A percentile compares a stretch with the other conserved stretches of the same genome.
Conservation (phyloP, 495 filamentous ascomycete species). For the Neurospora pannonica region DNA sequence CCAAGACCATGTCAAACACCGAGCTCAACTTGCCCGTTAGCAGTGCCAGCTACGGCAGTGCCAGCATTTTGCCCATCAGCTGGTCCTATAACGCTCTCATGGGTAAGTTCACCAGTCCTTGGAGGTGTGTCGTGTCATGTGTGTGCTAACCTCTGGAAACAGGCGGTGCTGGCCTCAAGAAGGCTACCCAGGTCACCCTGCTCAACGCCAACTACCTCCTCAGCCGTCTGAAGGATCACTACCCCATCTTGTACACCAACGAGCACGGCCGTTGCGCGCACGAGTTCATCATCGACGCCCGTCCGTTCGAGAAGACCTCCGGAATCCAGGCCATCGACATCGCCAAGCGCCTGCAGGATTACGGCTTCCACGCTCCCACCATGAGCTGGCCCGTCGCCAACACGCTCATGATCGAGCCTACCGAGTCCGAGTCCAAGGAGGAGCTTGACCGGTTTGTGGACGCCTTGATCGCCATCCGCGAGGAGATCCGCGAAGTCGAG, state of each 20-base stretch:
- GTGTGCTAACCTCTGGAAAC: slow-evolving; percentile 11
- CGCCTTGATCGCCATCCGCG: slow-evolving; percentile 78
- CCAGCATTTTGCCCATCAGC: slow-evolving; percentile 90
- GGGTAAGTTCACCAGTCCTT: slow-evolving; percentile 38
- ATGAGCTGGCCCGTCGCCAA: slow-evolving; percentile 97
- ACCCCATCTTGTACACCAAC: slow-evolving; percentile 89
- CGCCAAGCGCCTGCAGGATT: slow-evolving; percentile 95
- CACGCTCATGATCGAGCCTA: slow-evolving; percentile 98
- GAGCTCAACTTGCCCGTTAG: slow-evolving; percentile 56
- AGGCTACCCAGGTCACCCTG: slow-evolving; percentile 87
- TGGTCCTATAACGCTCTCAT: slow-evolving; percentile 99
- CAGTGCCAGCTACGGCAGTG: slow-evolving; percentile 84
- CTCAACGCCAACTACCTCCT: slow-evolving; percentile 98
- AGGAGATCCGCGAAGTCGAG: slow-evolving; percentile 80
- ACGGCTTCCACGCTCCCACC: slow-evolving; percentile 96
- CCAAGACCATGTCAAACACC: slow-evolving; percentile 35
- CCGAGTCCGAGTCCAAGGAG: slow-evolving; percentile 85
- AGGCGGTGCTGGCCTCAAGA: slow-evolving; percentile 75
- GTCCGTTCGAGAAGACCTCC: slow-evolving; percentile 73
- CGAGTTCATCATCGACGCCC: slow-evolving; percentile 95
- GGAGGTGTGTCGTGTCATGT: not conserved
- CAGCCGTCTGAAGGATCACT: slow-evolving; percentile 79
- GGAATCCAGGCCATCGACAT: slow-evolving; percentile 94
- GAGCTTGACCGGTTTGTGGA: slow-evolving; percentile 95
- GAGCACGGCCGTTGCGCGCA: slow-evolving; percentile 80